A percentile compares a stretch with the other conserved stretches of the same genome.
These are phyloP conservation scores for Ustilago loliicola DNA, from an alignment of 1,284 basidiomycete genomes.

Conservation along the genomic window DNA sequence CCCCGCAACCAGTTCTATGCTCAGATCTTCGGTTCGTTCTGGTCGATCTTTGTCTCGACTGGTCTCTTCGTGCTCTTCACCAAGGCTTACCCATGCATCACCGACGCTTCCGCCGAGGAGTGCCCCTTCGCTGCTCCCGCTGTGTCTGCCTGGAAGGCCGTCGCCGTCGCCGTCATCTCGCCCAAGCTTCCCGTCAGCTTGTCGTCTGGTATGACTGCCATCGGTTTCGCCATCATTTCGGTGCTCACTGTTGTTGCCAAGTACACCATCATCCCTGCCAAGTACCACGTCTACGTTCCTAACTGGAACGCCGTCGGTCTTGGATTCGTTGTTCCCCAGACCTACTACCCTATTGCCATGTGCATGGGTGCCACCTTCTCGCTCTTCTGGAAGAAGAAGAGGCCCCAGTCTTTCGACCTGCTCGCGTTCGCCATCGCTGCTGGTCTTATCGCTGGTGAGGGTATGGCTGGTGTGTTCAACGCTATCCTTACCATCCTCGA, in stretches of 20 bases:
- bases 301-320: constrained; percentile 79
- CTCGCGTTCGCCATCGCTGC: constrained; percentile 77
- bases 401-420: constrained; percentile 71
- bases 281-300: constrained; percentile 75
- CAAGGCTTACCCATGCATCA: constrained; percentile 78
- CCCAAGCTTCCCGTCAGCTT: constrained; percentile 57
- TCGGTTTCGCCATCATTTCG: constrained; percentile 75
- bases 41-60: constrained; percentile 52
- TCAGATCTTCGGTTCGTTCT: constrained; percentile 68
- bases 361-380: constrained; percentile 65
- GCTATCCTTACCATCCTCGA: constrained; percentile 71
- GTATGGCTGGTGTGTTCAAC: constrained; percentile 79
- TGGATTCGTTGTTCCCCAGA: constrained; percentile 74
- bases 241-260: constrained; percentile 74
- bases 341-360: constrained; percentile 66
- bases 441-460: constrained; percentile 79
- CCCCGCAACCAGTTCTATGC: constrained; percentile 79
- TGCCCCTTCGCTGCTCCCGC: constrained; percentile 77
- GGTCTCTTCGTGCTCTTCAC: constrained; percentile 62
- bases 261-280: constrained; percentile 75
- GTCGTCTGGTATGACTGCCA: constrained; percentile 76
- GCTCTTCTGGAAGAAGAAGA: constrained; percentile 74
- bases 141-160: constrained; percentile 77
- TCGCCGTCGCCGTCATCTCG: constrained; percentile 75
- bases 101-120: constrained; percentile 64